These are phyloP conservation scores for Fusarium robinianum DNA, from an alignment of 2,329 filamentous ascomycete species.

Conservation along the genomic window DNA sequence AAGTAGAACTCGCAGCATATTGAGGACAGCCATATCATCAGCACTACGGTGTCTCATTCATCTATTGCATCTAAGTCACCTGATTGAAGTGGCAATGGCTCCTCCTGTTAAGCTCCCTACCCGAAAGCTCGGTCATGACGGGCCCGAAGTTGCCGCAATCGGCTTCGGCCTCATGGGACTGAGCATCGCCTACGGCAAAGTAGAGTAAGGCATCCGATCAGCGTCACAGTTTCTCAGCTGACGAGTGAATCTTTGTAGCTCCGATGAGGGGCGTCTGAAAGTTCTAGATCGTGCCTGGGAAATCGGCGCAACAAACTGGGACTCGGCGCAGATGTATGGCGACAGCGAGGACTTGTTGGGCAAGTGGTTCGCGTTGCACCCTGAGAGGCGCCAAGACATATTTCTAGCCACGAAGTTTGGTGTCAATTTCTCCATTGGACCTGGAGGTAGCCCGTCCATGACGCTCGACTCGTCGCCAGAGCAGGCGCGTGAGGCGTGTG, in stretches of 20 bases:
- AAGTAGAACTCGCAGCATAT: too few relatives aligned
- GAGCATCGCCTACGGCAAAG: conserved; percentile 5
- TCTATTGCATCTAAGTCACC: too few relatives aligned
- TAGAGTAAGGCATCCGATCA: background rate
- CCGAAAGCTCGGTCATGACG: background rate
- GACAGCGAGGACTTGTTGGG: conserved; percentile 51
- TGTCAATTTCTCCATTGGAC: background rate
- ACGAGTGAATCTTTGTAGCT: background rate
- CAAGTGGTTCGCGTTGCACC: conserved; percentile 46
- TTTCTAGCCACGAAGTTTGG: conserved; percentile 47
- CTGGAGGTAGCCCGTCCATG: background rate
- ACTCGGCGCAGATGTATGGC: conserved; percentile 41
- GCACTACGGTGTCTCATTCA: too few relatives aligned
- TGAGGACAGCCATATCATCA: too few relatives aligned
- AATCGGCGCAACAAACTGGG: background rate
- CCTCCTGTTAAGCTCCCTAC: conserved; percentile 1
- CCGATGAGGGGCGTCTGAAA: background rate
- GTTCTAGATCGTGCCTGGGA: conserved; percentile 1
- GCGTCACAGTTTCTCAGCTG: too few relatives aligned
- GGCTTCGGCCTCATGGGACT: conserved; percentile 12
- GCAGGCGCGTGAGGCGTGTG: conserved; percentile 28
- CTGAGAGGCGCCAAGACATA: conserved; percentile 42
- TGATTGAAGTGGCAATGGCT: too few relatives aligned
- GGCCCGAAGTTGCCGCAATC: conserved; percentile 1
- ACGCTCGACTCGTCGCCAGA: conserved; percentile 30